Conservation (phyloP, 352 stramenopile genomes). For the Phytopythium delawarense region DNA sequence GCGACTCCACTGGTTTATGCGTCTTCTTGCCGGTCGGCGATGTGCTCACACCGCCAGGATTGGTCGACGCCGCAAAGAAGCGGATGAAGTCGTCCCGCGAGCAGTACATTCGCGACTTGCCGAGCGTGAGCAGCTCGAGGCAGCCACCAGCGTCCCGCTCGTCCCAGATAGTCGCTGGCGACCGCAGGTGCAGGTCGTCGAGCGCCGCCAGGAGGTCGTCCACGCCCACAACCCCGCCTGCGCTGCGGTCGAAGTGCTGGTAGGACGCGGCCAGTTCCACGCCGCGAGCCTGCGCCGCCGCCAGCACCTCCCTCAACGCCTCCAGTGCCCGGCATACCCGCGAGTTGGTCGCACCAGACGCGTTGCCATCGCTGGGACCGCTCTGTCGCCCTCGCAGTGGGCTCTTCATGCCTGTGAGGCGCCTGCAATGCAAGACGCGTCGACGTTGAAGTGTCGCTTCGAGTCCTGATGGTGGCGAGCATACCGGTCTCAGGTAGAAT, state of each 20-base stretch:
- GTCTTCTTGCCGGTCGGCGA: neutral
- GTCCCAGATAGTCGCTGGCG: constrained; percentile 21
- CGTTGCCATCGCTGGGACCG: neutral
- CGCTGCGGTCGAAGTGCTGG: constrained; percentile 48
- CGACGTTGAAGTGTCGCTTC: constrained; percentile 8
- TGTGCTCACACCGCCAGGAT: neutral
- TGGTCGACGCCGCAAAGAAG: constrained; percentile 24
- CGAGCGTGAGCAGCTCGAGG: constrained; percentile 27
- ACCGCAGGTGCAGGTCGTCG: constrained; percentile 30
- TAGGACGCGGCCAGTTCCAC: constrained; percentile 50
- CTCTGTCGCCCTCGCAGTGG: neutral
- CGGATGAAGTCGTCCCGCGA: constrained; percentile 48
- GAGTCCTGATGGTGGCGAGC: neutral
- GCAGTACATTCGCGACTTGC: constrained; percentile 46
- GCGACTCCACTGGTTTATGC: neutral
- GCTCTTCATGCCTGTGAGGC: constrained; percentile 3
- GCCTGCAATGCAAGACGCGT: neutral
- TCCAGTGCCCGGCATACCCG: constrained; percentile 15
- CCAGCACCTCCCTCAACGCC: constrained; percentile 43
- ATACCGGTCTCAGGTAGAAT: neutral
- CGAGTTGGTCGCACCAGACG: neutral
- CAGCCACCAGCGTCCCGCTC: constrained; percentile 48
- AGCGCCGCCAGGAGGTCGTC: constrained; percentile 52
- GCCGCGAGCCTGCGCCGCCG: constrained; percentile 39
- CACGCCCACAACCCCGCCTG: constrained; percentile 38